Conservation (phyloP, 805 yeast genomes). For the Kodamaea fukazawae region DNA sequence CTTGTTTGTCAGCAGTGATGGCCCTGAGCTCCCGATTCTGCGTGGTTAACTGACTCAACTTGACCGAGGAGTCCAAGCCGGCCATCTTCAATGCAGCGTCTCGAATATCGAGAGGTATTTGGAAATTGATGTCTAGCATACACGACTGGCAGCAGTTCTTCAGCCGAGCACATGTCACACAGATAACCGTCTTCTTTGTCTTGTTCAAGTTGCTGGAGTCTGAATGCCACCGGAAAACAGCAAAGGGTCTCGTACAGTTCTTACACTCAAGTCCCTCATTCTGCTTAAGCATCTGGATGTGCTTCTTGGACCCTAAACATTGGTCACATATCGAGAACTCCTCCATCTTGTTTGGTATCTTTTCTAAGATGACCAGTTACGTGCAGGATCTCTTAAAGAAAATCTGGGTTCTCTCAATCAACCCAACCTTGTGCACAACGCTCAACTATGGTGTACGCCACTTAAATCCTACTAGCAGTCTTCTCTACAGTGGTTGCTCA, state of each 20-base stretch:
- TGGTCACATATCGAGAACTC: slow-evolving; percentile 62
- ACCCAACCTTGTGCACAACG: no score
- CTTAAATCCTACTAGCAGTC: no score
- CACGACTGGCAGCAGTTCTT: slow-evolving; percentile 88
- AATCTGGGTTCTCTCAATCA: no score
- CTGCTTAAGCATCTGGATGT: slow-evolving; percentile 70
- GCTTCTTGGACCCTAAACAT: slow-evolving; percentile 68
- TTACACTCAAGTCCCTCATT: slow-evolving; percentile 77
- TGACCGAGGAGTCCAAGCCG: slow-evolving; percentile 36
- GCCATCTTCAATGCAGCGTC: slow-evolving; percentile 80
- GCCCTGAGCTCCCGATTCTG: slow-evolving; percentile 37
- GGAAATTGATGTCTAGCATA: slow-evolving; percentile 75
- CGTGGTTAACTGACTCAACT: slow-evolving; percentile 12
- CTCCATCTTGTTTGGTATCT: slow-evolving; percentile 3
- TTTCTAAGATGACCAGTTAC: no score
- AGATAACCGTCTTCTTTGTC: slow-evolving; percentile 64
- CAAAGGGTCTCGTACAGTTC: slow-evolving; percentile 80
- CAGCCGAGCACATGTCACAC: slow-evolving; percentile 75
- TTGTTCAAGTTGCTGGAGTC: slow-evolving; percentile 37
- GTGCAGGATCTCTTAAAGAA: no score
- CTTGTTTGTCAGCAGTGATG: slow-evolving; percentile 46
- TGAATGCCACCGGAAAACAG: slow-evolving; percentile 73
- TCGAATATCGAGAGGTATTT: slow-evolving; percentile 73
- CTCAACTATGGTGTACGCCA: no score
- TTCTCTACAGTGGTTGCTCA: no score